Base-by-base conservation (phyloP, 208 protist species). In the Leishmania lainsoni region DNA sequence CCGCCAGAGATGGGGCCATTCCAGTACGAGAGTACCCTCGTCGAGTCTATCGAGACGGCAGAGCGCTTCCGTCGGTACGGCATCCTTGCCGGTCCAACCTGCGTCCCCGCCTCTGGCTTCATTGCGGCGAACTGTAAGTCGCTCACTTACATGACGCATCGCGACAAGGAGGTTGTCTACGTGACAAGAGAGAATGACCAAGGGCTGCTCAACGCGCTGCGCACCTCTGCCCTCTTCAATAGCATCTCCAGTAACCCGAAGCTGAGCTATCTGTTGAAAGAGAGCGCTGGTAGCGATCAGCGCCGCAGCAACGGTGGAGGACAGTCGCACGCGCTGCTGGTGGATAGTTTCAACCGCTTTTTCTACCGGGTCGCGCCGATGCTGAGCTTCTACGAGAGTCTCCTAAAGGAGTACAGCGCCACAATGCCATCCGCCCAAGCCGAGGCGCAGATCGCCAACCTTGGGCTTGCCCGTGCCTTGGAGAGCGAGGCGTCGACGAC, bases 291-390 rank as follows among this genome's bases (percentile, higher is more conserved):
- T 29, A 52, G 58, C 26, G 45, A 68, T 32, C 61, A 29, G 58
- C 45, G 63, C 20, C 49, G 63, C 39, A 35, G 61, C 52, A 35
- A 32, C 66, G 52, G 76, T 61, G 76, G 74, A 8, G 26, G 35
- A 52, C 45, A 12, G 6, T 12, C 79, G 51, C 73, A 80, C 14
- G 85, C 87, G 9, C 81, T 81, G 29, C 42, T 97, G 63, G 86
- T 95, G 42, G 83, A 84, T 10, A 84, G 84, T 75, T 96, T 97
- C 84, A 95, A 97, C 74, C 91, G 92, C 66, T 95, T 90, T 83
- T 91, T 94, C 77, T 90, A 93, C 79, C 90, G 94, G 48, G 88
- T 91, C 8, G 85, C 92, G 76, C 94, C 94, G 68, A 93, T 96
- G 91, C 88, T 97, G 22, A 86, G 75, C 78, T 91, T 93, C 83